A percentile compares a stretch with the other conserved stretches of the same genome.
These are phyloP conservation scores for Colletotrichum trifolii DNA, from an alignment of 2,329 filamentous ascomycete species.

Conservation along the genomic window DNA sequence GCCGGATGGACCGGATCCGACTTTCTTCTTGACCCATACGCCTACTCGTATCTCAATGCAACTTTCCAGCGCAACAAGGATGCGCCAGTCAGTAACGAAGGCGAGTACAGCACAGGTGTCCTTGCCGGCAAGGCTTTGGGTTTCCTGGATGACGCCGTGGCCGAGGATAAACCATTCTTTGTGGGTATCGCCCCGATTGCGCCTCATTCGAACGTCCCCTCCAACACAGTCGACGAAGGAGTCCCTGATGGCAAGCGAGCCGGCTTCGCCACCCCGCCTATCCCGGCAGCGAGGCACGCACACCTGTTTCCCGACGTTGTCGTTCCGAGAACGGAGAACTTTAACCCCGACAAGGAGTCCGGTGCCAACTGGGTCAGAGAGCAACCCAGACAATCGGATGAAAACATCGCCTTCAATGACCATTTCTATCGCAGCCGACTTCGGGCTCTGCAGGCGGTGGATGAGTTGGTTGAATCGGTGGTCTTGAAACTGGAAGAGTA, in stretches of 20 bases:
- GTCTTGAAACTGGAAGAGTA: conserved; percentile 41
- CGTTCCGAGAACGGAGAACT: conserved; percentile 71
- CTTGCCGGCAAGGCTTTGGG: conserved; percentile 68
- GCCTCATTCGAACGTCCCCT: conserved; percentile 68
- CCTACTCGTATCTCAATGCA: conserved; percentile 74
- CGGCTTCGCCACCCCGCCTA: conserved; percentile 46
- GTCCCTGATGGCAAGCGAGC: neutral
- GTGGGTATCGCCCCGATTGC: conserved; percentile 73
- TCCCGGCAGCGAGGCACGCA: conserved; percentile 63
- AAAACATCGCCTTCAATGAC: conserved; percentile 48
- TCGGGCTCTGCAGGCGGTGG: conserved; percentile 50
- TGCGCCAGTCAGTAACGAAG: conserved; percentile 47
- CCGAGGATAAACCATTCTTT: conserved; percentile 70
- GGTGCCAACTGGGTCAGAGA: conserved; percentile 56
- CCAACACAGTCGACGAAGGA: conserved; percentile 24
- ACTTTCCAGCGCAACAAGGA: conserved; percentile 71
- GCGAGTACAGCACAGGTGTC: conserved; percentile 62
- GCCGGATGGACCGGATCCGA: conserved; percentile 65
- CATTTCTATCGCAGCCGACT: conserved; percentile 54
- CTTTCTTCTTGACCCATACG: conserved; percentile 72
- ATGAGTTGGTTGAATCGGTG: conserved; percentile 50
- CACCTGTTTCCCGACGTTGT: conserved; percentile 68
- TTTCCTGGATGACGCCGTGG: conserved; percentile 70
- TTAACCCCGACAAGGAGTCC: conserved; percentile 64
- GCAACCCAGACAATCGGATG: conserved; percentile 47